Evolutionary conservation across 2,329 filamentous ascomycete genomes (phyloP).

Genomic region (Fusarium solani-melongenae): DNA sequence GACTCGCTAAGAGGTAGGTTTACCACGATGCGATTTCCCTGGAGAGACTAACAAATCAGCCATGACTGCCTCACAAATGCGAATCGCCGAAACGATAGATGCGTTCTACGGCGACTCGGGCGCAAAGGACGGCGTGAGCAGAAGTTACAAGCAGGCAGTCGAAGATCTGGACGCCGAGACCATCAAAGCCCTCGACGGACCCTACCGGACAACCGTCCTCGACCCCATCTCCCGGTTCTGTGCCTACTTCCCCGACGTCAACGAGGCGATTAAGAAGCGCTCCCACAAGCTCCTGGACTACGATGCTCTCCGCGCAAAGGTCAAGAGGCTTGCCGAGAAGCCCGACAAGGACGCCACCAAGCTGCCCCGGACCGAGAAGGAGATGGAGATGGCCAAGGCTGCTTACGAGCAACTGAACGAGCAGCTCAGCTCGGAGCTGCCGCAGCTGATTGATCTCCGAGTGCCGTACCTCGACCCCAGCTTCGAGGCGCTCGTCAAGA

Average conservation of each 20-base stretch:
- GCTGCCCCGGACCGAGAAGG: constrained; percentile 94
- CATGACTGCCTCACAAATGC: constrained; percentile 99
- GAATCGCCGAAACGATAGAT: constrained; percentile 98
- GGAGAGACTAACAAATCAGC: constrained; percentile 62
- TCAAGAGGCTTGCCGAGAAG: constrained; percentile 97
- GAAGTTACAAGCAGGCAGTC: constrained; percentile 98
- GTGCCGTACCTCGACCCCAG: constrained; percentile 97
- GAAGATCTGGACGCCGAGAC: constrained; percentile 98
- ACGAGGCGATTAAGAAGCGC: constrained; percentile 99
- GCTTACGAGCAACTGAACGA: constrained; percentile 98
- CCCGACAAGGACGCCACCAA: constrained; percentile 98
- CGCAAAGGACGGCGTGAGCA: constrained; percentile 91
- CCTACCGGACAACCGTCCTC: constrained; percentile 92
- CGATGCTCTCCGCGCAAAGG: constrained; percentile 92
- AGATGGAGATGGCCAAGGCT: constrained; percentile 91
- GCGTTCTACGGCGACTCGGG: constrained; percentile 98
- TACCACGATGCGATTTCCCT: neutral
- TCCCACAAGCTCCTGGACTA: constrained; percentile 99
- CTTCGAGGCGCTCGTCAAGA: constrained; percentile 98
- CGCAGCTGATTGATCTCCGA: constrained; percentile 94
- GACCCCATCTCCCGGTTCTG: constrained; percentile 97
- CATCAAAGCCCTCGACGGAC: constrained; percentile 96
- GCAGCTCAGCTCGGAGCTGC: constrained; percentile 90
- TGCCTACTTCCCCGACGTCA: constrained; percentile 98
- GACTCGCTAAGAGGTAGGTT: constrained; percentile 86